These are phyloP conservation scores for Tephrocybe sp. DNA, from an alignment of 768 basidiomycete genomes.

Conservation along the genomic window DNA sequence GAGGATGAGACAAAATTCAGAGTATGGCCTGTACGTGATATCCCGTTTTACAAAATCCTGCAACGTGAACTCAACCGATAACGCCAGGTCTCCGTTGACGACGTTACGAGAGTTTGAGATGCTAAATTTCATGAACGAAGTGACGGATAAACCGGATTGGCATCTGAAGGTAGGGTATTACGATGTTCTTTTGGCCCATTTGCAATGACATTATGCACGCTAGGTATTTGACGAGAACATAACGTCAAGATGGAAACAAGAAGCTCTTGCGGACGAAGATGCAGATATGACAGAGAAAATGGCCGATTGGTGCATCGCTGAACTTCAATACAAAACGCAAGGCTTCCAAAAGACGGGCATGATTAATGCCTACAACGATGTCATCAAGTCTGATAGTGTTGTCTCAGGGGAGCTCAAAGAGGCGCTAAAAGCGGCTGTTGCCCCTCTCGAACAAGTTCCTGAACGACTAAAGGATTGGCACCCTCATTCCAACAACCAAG, in stretches of 20 bases:
- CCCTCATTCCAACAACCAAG: slow-evolving; percentile 34
- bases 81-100: background rate
- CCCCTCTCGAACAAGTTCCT: slow-evolving; percentile 29
- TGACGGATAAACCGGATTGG: slow-evolving; percentile 3
- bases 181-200: background rate
- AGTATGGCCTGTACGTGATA: too few relatives aligned
- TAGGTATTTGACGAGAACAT: slow-evolving; percentile 16
- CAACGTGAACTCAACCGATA: too few relatives aligned
- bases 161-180: background rate
- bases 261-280: slow-evolving; percentile 4
- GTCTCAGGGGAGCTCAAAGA: slow-evolving; percentile 18
- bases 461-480: slow-evolving; percentile 37
- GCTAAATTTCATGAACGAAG: background rate
- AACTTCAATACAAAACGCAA: too few relatives aligned
- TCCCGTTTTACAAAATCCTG: too few relatives aligned
- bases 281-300: slow-evolving; percentile 12
- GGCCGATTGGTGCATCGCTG: slow-evolving; percentile 17
- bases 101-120: background rate
- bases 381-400: slow-evolving; percentile 24
- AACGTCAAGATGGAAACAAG: slow-evolving; percentile 14
- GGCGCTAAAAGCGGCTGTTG: slow-evolving; percentile 16
- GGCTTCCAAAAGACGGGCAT: too few relatives aligned
- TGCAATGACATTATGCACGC: background rate
- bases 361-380: slow-evolving; percentile 17
- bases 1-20: background rate